Evolutionary conservation across 75 land plant species (phyloP).

Genomic region (Cupressus sempervirens): DNA sequence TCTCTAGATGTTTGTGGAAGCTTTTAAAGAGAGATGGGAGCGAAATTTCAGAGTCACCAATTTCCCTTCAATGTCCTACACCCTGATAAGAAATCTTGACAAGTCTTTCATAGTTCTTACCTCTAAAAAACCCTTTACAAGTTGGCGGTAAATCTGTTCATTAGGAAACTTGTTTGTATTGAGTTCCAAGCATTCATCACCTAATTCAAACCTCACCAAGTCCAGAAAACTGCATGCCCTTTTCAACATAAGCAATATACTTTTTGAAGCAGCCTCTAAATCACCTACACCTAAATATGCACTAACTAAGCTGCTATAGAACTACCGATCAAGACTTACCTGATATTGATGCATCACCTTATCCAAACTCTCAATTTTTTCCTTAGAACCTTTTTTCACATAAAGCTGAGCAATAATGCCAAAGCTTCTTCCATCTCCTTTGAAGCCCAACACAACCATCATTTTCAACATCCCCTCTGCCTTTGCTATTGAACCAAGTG

Average conservation of each 20-base stretch:
- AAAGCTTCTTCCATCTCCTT: slow-evolving; percentile 43
- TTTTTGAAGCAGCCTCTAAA: slow-evolving; percentile 34
- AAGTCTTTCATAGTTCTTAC: slow-evolving; percentile 34
- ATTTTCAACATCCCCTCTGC: slow-evolving; percentile 48
- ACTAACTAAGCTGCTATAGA: slow-evolving; percentile 37
- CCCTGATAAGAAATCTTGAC: slow-evolving; percentile 37
- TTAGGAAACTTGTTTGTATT: slow-evolving; percentile 12
- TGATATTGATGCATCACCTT: slow-evolving; percentile 33
- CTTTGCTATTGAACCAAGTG: slow-evolving; percentile 40
- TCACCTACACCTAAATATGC: slow-evolving; percentile 48
- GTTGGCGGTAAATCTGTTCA: slow-evolving; percentile 32
- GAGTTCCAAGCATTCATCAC: neutral
- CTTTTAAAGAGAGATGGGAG: too few relatives aligned
- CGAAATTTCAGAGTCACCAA: slow-evolving; percentile 4
- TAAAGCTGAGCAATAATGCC: slow-evolving; percentile 57
- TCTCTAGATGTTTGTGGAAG: too few relatives aligned
- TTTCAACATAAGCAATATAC: slow-evolving; percentile 37
- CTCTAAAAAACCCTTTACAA: slow-evolving; percentile 47
- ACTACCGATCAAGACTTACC: slow-evolving; percentile 16
- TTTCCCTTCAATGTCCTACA: slow-evolving; percentile 38
- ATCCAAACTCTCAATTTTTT: slow-evolving; percentile 48
- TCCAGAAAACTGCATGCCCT: neutral
- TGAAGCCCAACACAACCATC: slow-evolving; percentile 36
- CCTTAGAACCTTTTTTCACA: slow-evolving; percentile 39
- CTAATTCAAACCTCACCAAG: neutral